A percentile compares a stretch with the other conserved stretches of the same genome.
Evolutionary conservation across 1,284 basidiomycete species (phyloP).

Genomic region (Cerioporus squamosus): DNA sequence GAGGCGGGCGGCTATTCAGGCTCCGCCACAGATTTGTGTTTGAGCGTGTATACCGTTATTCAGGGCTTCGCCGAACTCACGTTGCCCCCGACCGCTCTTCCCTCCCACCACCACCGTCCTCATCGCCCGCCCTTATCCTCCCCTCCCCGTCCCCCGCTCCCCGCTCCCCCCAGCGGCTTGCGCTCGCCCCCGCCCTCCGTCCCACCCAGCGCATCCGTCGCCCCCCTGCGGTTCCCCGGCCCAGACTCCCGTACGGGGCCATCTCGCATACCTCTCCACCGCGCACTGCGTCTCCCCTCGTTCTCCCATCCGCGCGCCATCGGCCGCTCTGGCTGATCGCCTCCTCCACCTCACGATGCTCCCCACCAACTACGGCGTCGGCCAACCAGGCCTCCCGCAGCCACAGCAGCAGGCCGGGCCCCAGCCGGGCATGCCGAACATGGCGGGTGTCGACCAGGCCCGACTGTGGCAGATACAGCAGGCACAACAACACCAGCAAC

Average conservation of each 20-base stretch:
- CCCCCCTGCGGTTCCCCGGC: slow-evolving; percentile 32
- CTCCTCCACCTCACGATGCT: slow-evolving; percentile 24
- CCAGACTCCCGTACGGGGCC: slow-evolving; percentile 21
- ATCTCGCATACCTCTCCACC: slow-evolving; percentile 31
- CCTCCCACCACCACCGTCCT: slow-evolving; percentile 34
- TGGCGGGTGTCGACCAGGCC: slow-evolving; percentile 47
- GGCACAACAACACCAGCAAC: slow-evolving; percentile 40
- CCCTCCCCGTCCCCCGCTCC: slow-evolving; percentile 24
- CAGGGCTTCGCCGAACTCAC: slow-evolving; percentile 32
- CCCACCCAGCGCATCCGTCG: slow-evolving; percentile 17
- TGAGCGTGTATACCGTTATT: slow-evolving; percentile 32
- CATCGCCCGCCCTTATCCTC: slow-evolving; percentile 23
- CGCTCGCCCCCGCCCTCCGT: slow-evolving; percentile 19
- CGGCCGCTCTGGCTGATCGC: slow-evolving; percentile 23
- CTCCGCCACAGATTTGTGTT: slow-evolving; percentile 33
- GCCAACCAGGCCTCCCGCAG: slow-evolving; percentile 49
- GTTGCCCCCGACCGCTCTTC: slow-evolving; percentile 31
- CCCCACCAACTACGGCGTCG: slow-evolving; percentile 40
- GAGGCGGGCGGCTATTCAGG: slow-evolving; percentile 21
- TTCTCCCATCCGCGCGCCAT: slow-evolving; percentile 22
- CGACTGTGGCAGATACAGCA: slow-evolving; percentile 64
- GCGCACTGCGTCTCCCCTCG: slow-evolving; percentile 4
- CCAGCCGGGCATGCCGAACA: slow-evolving; percentile 45
- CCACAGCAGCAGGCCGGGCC: slow-evolving; percentile 35
- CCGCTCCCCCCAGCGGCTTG: slow-evolving; percentile 21